Evolutionary conservation across 108 stramenopile genomes (phyloP).

Genomic region (Parmales sp.): DNA sequence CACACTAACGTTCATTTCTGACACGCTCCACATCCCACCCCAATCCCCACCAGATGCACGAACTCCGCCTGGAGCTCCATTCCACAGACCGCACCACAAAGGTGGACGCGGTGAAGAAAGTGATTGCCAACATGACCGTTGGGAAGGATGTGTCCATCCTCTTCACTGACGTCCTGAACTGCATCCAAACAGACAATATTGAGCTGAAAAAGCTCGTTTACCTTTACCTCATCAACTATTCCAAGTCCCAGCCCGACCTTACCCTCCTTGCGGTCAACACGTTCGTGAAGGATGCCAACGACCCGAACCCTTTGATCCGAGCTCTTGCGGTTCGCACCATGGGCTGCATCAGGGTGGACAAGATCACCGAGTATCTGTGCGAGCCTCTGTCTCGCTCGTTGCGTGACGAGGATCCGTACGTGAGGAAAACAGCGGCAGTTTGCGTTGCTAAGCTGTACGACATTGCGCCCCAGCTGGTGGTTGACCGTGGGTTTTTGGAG

Average conservation of each 20-base stretch:
- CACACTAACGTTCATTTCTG: too few relatives aligned
- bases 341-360: slow-evolving; percentile 99
- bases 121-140: slow-evolving; percentile 98
- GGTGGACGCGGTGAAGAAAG: slow-evolving; percentile 99
- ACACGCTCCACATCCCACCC: too few relatives aligned
- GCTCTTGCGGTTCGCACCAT: slow-evolving; percentile 98
- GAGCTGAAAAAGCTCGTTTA: slow-evolving; percentile 98
- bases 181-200: slow-evolving; percentile 98
- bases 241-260: slow-evolving; percentile 96
- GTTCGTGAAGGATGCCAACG: slow-evolving; percentile 95
- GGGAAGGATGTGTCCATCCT: slow-evolving; percentile 97
- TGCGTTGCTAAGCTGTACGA: slow-evolving; percentile 99
- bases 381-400: slow-evolving; percentile 85
- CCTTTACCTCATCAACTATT: slow-evolving; percentile 98
- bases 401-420: slow-evolving; percentile 80
- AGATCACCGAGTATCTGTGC: slow-evolving; percentile 97
- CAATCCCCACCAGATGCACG: too few relatives aligned
- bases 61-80: slow-evolving; percentile 90
- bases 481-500: slow-evolving; percentile 93
- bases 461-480: slow-evolving; percentile 90
- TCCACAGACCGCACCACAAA: slow-evolving; percentile 82
- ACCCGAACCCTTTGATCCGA: slow-evolving; percentile 96
- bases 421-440: slow-evolving; percentile 31
- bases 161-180: slow-evolving; percentile 97
- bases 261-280: slow-evolving; percentile 98